A percentile compares a stretch with the other conserved stretches of the same genome.
Evolutionary conservation across 2,329 filamentous ascomycete genomes (phyloP).

Genomic region (Aureobasidium lini): DNA sequence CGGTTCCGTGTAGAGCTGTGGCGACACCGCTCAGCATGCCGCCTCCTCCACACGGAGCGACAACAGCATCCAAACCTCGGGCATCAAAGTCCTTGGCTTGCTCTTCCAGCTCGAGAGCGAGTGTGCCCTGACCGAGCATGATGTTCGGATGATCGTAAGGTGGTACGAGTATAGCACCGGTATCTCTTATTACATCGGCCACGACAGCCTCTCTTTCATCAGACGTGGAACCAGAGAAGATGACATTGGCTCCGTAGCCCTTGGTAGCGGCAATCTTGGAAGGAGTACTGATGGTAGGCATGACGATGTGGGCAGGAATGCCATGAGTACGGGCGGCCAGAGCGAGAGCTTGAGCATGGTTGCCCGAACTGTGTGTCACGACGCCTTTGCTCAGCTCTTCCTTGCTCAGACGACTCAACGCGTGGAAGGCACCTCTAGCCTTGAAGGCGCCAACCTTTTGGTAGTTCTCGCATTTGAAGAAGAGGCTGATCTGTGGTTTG

Average conservation of each 20-base stretch:
- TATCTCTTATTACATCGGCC: constrained; percentile 58
- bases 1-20: constrained; percentile 63
- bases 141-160: constrained; percentile 92
- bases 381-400: constrained; percentile 62
- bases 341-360: constrained; percentile 88
- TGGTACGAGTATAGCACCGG: constrained; percentile 71
- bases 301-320: constrained; percentile 81
- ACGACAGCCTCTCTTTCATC: constrained; percentile 75
- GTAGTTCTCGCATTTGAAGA: constrained; percentile 94
- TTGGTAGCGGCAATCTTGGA: constrained; percentile 79
- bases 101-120: constrained; percentile 70
- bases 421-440: constrained; percentile 82
- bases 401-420: constrained; percentile 62
- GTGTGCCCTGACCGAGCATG: constrained; percentile 87
- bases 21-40: constrained; percentile 81
- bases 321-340: constrained; percentile 68
- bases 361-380: constrained; percentile 82
- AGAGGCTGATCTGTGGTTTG: constrained; percentile 61
- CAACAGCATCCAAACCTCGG: constrained; percentile 44
- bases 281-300: constrained; percentile 79
- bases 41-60: constrained; percentile 80
- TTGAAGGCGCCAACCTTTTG: constrained; percentile 93
- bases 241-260: constrained; percentile 67
- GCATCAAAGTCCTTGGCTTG: constrained; percentile 54
- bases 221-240: constrained; percentile 75